Evolutionary conservation across 345 rosid species (phyloP), one percentile per base, ranked within the genome.

Genomic region (Turnera subulata): DNA sequence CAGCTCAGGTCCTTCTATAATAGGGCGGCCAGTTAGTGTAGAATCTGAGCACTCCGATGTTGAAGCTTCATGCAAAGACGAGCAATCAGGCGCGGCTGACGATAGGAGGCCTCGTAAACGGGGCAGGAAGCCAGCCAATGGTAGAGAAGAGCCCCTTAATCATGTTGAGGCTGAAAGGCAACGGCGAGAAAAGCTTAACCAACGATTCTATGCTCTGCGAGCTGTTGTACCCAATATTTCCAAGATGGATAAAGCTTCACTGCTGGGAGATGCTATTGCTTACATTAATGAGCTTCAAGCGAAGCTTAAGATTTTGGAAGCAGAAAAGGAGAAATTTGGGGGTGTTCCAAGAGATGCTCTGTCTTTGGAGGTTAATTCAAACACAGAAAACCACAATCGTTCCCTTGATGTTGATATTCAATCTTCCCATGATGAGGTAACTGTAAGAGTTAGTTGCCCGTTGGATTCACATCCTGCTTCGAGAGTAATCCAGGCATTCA

Each of bases 131-230:
- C 99, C 99, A 18, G 94, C 95, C 1, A 89, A 93, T 59, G 99
- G 99, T 61, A 82, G 99, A 72, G 97, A 93, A 59, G 99, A 93
- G 61, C 92, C 99, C 18, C 78, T 93, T 43, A 93, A 93, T 65
- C 99, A 93, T 22, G 99, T 93, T 49, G 99, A 93, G 76, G 99
- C 99, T 11, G 99, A 93, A 73, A 80, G 99, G 73, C 97, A 87
- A 50, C 78, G 99, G 43, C 78, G 99, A 3, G 99, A 93, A 74
- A 93, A 89, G 81, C 82, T 93, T 51, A 93, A 93, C 75, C 97
- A 93, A 57, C 77, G 94, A 32, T 93, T 93, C 79, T 93, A 89
- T 37, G 97, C 97, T 0, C 73, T 93, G 50, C 76, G 99, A 2
- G 85, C 99, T 11, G 99, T 93, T 39, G 99, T 93, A 21, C 99